These are phyloP conservation scores for Globisporangium polare DNA, from an alignment of 352 stramenopile species.

Conservation along the genomic window DNA sequence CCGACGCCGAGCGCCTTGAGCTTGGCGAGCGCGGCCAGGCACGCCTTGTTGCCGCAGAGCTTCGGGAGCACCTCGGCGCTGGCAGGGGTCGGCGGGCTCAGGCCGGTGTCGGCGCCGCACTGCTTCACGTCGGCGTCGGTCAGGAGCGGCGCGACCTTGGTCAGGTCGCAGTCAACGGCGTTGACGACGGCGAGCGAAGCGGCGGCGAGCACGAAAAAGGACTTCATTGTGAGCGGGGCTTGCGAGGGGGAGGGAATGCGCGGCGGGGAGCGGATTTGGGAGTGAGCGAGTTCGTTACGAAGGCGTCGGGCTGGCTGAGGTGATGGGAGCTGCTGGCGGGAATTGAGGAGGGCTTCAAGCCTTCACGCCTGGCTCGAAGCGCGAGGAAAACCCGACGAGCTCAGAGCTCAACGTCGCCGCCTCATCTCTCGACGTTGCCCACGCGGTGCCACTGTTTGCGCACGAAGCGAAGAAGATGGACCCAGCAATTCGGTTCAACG, in stretches of 20 bases:
- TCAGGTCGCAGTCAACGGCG: background rate
- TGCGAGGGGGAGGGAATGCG: background rate
- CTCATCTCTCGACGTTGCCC: background rate
- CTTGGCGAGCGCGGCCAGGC: conserved; percentile 14
- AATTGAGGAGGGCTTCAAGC: background rate
- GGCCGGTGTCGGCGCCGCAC: conserved; percentile 22
- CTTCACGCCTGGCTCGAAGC: no score
- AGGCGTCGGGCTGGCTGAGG: background rate
- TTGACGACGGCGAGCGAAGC: background rate
- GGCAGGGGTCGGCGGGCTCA: background rate
- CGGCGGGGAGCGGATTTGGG: conserved; percentile 3
- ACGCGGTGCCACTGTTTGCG: background rate
- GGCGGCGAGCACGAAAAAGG: conserved; percentile 9
- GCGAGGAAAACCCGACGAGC: background rate
- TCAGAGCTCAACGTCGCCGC: background rate
- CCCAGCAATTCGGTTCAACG: no score
- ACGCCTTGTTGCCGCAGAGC: conserved; percentile 22
- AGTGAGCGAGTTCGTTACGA: background rate
- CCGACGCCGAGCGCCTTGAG: conserved; percentile 19
- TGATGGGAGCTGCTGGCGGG: background rate
- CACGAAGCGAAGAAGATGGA: no score
- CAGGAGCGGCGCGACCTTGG: background rate
- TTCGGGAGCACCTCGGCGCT: conserved; percentile 14
- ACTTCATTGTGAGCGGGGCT: conserved; percentile 7
- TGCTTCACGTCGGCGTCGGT: background rate